phyloP scores from a whole-genome alignment of 768 basidiomycete species.

The Suillus subalutaceus region DNA sequence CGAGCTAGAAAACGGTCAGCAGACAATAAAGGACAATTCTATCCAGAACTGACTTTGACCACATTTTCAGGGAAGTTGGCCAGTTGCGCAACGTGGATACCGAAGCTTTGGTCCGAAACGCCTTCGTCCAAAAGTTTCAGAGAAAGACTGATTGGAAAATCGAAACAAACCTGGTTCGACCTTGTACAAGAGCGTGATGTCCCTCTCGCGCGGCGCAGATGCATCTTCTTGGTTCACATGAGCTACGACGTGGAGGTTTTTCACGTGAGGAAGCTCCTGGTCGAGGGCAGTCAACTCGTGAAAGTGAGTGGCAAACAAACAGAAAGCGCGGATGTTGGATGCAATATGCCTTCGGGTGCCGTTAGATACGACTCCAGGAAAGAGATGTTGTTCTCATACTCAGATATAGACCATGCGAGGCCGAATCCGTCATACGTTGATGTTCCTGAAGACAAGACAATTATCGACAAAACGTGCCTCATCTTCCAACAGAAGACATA shows the following conservation, averaged over 20 bases:
- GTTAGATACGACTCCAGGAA: too few relatives aligned
- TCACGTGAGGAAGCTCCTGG: constrained; percentile 83
- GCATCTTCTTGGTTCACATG: constrained; percentile 68
- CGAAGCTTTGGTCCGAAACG: constrained; percentile 95
- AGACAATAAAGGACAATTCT: background rate
- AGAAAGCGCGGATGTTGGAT: constrained; percentile 58
- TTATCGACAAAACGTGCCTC: too few relatives aligned
- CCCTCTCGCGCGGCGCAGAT: constrained; percentile 51
- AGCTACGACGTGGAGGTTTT: constrained; percentile 95
- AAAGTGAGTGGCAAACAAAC: constrained; percentile 97
- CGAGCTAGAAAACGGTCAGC: constrained; percentile 54
- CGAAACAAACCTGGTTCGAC: constrained; percentile 69
- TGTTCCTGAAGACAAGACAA: too few relatives aligned
- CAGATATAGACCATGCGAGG: too few relatives aligned
- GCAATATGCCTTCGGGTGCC: too few relatives aligned
- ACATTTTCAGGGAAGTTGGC: constrained; percentile 97
- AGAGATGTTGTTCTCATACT: too few relatives aligned
- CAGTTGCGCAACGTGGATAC: constrained; percentile 95
- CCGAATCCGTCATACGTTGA: too few relatives aligned
- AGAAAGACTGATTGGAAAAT: background rate
- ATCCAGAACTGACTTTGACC: constrained; percentile 60
- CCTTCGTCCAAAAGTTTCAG: constrained; percentile 45
- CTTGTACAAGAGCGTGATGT: constrained; percentile 81
- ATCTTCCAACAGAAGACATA: too few relatives aligned
- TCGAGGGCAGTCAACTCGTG: constrained; percentile 94